Evolutionary conservation across 2,329 filamentous ascomycete genomes (phyloP).

Genomic region (Fusarium robinianum): DNA sequence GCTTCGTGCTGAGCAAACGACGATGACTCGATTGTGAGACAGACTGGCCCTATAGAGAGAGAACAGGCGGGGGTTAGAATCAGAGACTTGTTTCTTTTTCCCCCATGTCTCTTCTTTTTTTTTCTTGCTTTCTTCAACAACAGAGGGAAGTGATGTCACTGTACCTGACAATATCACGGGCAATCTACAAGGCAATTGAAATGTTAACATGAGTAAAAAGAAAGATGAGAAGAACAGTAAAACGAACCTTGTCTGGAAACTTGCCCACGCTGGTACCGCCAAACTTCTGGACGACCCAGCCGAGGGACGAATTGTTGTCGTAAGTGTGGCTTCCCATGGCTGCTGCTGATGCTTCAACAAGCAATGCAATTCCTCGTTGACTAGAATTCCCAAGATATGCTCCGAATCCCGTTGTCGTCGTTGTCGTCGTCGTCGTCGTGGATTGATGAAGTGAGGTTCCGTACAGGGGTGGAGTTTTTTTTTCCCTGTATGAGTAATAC

Average conservation of each 20-base stretch:
- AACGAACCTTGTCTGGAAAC: conserved; percentile 71
- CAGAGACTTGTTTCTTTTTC: conserved; percentile 10
- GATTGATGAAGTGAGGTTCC: no score
- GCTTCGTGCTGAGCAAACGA: conserved; percentile 95
- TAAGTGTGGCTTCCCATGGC: conserved; percentile 42
- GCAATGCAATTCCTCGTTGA: no score
- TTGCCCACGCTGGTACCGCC: conserved; percentile 96
- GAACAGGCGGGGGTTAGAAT: conserved; percentile 20
- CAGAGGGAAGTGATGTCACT: conserved; percentile 20
- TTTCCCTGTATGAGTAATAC: no score
- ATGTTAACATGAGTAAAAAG: not conserved
- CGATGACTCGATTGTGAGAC: conserved; percentile 74
- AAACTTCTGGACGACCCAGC: conserved; percentile 93
- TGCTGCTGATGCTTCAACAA: conserved; percentile 4
- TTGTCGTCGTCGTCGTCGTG: no score
- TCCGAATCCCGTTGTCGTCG: no score
- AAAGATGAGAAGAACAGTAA: no score
- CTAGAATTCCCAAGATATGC: no score
- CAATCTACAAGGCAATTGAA: conserved; percentile 41
- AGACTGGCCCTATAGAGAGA: conserved; percentile 51
- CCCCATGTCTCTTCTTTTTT: not conserved
- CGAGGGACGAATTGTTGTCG: conserved; percentile 47
- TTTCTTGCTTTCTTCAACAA: not conserved
- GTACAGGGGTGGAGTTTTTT: no score
- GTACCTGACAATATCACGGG: conserved; percentile 50